Base-by-base conservation (phyloP, 2,329 filamentous ascomycete species). In the Teratosphaeria gauchensis region DNA sequence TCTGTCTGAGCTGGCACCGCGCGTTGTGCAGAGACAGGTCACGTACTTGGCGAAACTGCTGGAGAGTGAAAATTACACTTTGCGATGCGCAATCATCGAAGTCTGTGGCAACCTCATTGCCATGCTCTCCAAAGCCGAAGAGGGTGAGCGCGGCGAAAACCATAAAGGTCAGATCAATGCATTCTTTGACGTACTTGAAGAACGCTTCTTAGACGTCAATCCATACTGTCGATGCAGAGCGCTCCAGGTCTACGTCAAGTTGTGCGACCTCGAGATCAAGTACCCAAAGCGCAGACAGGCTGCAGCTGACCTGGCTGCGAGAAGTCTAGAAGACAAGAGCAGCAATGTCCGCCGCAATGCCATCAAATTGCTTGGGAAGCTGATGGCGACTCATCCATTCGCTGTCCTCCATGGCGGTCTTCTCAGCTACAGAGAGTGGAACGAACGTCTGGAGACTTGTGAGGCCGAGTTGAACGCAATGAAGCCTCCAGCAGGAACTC, bases 1-100 rank as follows among this genome's bases (percentile, higher is more conserved):
- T 71, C 82, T 99, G 31, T 97, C 94, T 0, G 94, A 97, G 72
- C 80, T 99, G 60, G 88, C 89, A 2, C 94, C 95, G 4, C 84
- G 92, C 61, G 78, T 96, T 28, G 92, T 99, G 58, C 96, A 96
- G 69, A 96, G 96, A 76, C 92, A 99, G 72, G 96, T 99, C 85
- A 95, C 91, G 2, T 84, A 95, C 72, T 80, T 99, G 35, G 91
- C 92, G 11, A 97, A 96, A 73, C 87, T 97, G 66, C 79, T 99
- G 16, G 94, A 99, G 69, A 96, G 90, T 78, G 94, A 99, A 84
- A 95, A 94, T 7, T 95, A 97, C 73, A 95, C 92, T 1, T 81
- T 99, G 28, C 86, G 94, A 59, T 96, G 90, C 71, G 90, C 94
- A 4, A 83, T 99, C 55, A 95, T 99, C 60, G 94, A 99, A 73